phyloP scores from a whole-genome alignment of 495 filamentous ascomycete genomes.

The Talaromyces adpressus region DNA sequence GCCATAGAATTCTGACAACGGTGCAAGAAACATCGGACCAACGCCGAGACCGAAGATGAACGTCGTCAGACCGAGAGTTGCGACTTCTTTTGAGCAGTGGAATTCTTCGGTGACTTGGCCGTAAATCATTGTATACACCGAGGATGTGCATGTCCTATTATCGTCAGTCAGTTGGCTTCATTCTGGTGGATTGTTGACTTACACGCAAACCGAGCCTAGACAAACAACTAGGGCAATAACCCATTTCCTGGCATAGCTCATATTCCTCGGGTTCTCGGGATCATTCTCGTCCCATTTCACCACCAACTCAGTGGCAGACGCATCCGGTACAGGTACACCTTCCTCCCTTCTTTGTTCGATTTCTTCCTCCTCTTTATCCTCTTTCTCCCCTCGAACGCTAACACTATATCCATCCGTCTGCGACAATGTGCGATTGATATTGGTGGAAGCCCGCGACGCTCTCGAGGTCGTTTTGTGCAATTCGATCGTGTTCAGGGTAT shows the following conservation, averaged over 20 bases:
- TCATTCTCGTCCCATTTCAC: conserved; percentile 73
- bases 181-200: conserved; percentile 32
- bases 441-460: background rate
- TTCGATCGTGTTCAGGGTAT: conserved; percentile 15
- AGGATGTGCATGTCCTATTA: conserved; percentile 74
- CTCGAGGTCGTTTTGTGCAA: conserved; percentile 9
- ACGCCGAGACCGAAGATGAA: conserved; percentile 68
- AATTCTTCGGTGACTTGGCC: conserved; percentile 75
- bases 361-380: conserved; percentile 13
- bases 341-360: background rate
- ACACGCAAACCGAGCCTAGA: conserved; percentile 76
- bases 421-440: conserved; percentile 39
- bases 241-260: conserved; percentile 67
- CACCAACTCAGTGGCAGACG: conserved; percentile 41
- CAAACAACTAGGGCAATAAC: conserved; percentile 65
- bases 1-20: conserved; percentile 77
- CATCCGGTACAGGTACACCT: conserved; percentile 7
- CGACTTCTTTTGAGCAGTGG: conserved; percentile 57
- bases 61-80: conserved; percentile 71
- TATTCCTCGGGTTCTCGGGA: conserved; percentile 63
- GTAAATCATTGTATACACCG: conserved; percentile 85
- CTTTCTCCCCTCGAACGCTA: conserved; percentile 27
- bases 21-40: conserved; percentile 65
- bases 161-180: background rate
- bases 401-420: conserved; percentile 57